Evolutionary conservation across 192 early-diverging fungal genomes (phyloP).

Genomic region (Backusella westeae): DNA sequence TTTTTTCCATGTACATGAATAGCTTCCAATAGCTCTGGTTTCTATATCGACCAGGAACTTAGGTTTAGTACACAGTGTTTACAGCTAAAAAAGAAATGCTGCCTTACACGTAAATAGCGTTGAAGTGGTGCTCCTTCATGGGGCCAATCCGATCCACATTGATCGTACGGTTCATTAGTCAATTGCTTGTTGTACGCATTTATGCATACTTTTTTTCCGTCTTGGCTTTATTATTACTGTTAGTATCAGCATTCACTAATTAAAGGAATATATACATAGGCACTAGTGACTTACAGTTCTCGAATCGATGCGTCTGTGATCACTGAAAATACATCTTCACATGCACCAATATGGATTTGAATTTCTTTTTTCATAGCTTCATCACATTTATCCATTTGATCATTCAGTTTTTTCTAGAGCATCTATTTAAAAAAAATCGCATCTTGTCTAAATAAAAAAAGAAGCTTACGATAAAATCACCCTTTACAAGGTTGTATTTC

Average conservation of each 20-base stretch:
- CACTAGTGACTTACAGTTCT: not conserved
- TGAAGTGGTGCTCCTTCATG: constrained; percentile 45
- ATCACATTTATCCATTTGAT: constrained; percentile 34
- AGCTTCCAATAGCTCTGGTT: constrained; percentile 46
- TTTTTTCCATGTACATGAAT: constrained; percentile 50
- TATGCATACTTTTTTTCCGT: constrained; percentile 35
- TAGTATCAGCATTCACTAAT: not conserved
- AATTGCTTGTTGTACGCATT: constrained; percentile 61
- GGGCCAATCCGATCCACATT: constrained; percentile 57
- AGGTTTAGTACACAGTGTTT: not conserved
- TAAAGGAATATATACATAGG: not conserved
- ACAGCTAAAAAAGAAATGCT: not conserved
- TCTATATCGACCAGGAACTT: constrained; percentile 21
- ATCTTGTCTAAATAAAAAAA: not conserved
- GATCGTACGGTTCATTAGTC: constrained; percentile 37
- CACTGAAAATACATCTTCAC: constrained; percentile 39
- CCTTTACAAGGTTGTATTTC: constrained; percentile 26
- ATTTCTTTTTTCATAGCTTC: constrained; percentile 20
- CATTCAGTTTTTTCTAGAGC: not conserved
- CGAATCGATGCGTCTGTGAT: constrained; percentile 7
- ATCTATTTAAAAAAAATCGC: not conserved
- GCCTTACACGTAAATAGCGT: constrained; percentile 50
- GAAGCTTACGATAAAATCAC: constrained; percentile 25
- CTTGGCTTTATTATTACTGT: constrained; percentile 13
- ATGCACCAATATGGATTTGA: constrained; percentile 33